Conservation (phyloP, 208 protist genomes). For the Leishmania aethiopica region DNA sequence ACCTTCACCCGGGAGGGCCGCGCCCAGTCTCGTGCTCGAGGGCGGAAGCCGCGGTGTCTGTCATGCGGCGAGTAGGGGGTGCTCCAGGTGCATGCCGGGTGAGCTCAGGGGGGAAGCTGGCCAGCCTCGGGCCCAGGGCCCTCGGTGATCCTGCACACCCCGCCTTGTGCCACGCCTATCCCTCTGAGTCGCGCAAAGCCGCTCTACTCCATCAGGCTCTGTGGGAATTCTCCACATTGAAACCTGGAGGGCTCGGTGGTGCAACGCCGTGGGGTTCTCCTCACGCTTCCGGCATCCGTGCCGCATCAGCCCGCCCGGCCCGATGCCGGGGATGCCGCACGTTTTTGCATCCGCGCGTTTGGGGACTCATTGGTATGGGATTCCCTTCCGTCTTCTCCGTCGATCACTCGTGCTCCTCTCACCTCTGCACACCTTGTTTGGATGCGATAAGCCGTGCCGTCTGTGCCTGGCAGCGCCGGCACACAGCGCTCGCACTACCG, state of each 20-base stretch:
- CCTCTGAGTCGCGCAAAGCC: neutral
- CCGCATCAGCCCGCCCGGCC: neutral
- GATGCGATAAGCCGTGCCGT: neutral
- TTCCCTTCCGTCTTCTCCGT: neutral
- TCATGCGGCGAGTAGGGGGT: neutral
- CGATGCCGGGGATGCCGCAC: neutral
- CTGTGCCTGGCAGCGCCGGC: neutral
- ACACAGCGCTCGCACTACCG: neutral
- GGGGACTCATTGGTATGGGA: neutral
- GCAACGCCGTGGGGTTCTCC: neutral
- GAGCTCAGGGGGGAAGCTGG: neutral
- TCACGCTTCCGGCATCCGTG: neutral
- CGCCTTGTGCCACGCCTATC: neutral
- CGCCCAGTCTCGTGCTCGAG: neutral
- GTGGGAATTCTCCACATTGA: neutral
- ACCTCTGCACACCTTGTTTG: neutral
- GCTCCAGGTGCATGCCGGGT: neutral
- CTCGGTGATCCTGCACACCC: neutral
- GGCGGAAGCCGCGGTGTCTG: neutral
- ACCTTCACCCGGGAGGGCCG: neutral
- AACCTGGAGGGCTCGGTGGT: neutral
- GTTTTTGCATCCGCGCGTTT: neutral
- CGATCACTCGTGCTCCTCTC: neutral
- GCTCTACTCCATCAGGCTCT: neutral
- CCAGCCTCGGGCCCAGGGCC: neutral